Evolutionary conservation across 441 rosid genomes (phyloP), one percentile per base, ranked within the genome.

Genomic region (Dalechampia spathulata): DNA sequence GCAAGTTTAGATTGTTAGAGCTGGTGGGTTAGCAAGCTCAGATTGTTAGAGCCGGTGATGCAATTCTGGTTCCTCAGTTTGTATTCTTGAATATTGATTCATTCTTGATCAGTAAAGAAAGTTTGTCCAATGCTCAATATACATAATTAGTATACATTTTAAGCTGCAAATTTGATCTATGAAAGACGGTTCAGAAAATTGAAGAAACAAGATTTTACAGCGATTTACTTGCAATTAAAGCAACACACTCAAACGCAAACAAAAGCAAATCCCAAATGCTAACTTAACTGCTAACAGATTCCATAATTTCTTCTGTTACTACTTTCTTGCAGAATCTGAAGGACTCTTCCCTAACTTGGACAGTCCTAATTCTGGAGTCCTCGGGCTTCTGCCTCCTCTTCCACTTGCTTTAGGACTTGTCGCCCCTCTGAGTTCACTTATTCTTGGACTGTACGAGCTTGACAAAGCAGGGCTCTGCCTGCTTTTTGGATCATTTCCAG

Each of bases 281-380:
- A 49, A 36, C 12, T 51, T 17, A 57, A 4, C 3, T 4, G 26
- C 43, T 26, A 34, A 25, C 42, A 48, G 46, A 58, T 45, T 32
- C 21, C 45, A 41, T 16, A 36, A 6, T 36, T 36, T 36, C 13
- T 6, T 36, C 2, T 13, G 2, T 2, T 5, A 36, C 6, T 57
- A 7, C 3, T 22, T 50, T 34, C 69, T 62, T 52, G 43, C 47
- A 20, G 71, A 65, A 60, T 56, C 73, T 58, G 74, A 71, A 51
- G 90, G 91, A 49, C 91, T 88, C 58, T 46, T 77, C 37, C 94
- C 83, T 36, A 78, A 64, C 42, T 63, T 71, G 28, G 92, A 78
- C 21, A 58, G 17, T 55, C 39, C 68, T 37, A 46, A 19, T 39
- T 80, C 86, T 48, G 61, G 77, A 4, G 56, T 55, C 58, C 57